Evolutionary conservation across 192 early-diverging fungal species (phyloP).

Genomic region (Backusella macrospora): DNA sequence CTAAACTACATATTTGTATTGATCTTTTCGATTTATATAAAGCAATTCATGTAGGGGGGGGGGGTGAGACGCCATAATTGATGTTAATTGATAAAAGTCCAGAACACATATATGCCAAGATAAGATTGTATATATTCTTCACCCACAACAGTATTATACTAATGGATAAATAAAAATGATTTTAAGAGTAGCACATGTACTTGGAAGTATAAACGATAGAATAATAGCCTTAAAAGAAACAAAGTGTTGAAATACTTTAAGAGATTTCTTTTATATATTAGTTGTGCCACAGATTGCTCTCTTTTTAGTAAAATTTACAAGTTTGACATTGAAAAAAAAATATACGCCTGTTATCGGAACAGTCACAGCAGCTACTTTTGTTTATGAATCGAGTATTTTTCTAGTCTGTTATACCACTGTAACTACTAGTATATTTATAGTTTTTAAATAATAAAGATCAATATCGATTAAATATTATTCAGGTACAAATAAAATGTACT

Average conservation of each 20-base stretch:
- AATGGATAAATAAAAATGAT: not conserved
- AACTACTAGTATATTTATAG: not conserved
- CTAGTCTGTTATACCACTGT: not conserved
- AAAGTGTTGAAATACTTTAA: not conserved
- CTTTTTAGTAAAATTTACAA: slow-evolving; percentile 10
- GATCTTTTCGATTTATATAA: no score
- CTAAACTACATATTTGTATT: no score
- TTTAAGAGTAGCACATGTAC: not conserved
- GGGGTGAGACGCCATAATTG: no score
- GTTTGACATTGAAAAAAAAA: slow-evolving; percentile 16
- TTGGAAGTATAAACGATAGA: not conserved
- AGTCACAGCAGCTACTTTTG: not conserved
- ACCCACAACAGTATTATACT: no score
- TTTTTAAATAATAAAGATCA: no score
- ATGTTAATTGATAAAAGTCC: no score
- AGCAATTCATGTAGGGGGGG: no score
- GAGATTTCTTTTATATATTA: not conserved
- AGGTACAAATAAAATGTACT: not conserved
- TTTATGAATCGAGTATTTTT: no score
- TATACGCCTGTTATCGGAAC: not conserved
- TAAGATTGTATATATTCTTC: no score
- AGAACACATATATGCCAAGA: no score
- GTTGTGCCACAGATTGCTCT: not conserved
- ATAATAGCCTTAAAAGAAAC: not conserved
- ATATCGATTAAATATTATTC: not conserved